Evolutionary conservation across 1,139 yeast genomes (phyloP).

Genomic region (Kurtzmaniella quercitrusa): DNA sequence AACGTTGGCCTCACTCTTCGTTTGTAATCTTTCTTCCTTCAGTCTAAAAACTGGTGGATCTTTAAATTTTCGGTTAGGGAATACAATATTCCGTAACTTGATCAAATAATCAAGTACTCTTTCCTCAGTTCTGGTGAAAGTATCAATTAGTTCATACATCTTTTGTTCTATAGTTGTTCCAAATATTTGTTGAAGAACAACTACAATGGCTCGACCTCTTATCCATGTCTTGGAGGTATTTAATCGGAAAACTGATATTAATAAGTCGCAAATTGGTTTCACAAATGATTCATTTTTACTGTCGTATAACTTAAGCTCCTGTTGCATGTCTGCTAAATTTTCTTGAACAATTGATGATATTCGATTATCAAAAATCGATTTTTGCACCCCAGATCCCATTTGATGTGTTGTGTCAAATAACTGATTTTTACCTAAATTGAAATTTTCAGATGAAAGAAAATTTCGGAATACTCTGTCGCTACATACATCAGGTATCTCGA

Average conservation of each 20-base stretch:
- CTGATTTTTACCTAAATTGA: constrained; percentile 36
- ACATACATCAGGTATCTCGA: constrained; percentile 67
- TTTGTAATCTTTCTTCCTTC: constrained; percentile 45
- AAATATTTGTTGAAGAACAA: constrained; percentile 76
- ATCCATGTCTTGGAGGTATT: constrained; percentile 71
- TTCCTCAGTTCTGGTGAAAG: constrained; percentile 40
- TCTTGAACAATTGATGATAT: constrained; percentile 18
- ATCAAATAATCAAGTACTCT: constrained; percentile 44
- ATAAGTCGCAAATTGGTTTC: constrained; percentile 76
- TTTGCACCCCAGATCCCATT: constrained; percentile 38
- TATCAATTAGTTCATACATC: constrained; percentile 38
- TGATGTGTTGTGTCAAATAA: constrained; percentile 21
- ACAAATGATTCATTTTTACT: constrained; percentile 45
- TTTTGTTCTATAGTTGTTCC: constrained; percentile 87
- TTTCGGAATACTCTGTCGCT: constrained; percentile 66
- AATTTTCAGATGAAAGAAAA: constrained; percentile 73
- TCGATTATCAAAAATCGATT: constrained; percentile 15
- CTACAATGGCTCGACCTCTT: constrained; percentile 77
- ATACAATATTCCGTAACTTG: constrained; percentile 44
- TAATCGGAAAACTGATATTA: constrained; percentile 66
- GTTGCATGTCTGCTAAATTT: constrained; percentile 39
- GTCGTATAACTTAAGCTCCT: constrained; percentile 37
- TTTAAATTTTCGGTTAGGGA: constrained; percentile 62
- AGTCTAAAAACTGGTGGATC: constrained; percentile 45
- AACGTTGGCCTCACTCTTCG: constrained; percentile 56